Evolutionary conservation across 495 filamentous ascomycete genomes (phyloP), one percentile per base, ranked within the genome.

Genomic region (Cenococcum geophilum): DNA sequence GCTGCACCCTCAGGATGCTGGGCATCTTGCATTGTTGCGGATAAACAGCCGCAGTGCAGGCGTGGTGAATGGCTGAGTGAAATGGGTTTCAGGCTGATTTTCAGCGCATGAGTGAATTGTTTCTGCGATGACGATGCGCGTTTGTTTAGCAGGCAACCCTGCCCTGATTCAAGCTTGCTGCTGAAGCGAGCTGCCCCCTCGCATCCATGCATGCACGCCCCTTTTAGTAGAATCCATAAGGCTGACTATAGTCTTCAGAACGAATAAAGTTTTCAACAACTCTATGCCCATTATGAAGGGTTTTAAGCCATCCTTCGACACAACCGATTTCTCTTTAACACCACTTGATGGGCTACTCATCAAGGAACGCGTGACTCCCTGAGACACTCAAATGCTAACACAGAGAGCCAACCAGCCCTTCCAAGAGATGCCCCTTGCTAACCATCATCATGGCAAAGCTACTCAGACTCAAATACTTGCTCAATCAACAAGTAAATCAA

Each of bases 401-500:
- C 27, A 32, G 6, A 32, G 3, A 32, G n/a, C 27, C 27, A 32
- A 32, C 6, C 3, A 32, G 27, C 6, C 27, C n/a, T n/a, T 32
- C 27, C 2, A 2, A 32, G 27, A 32, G 27, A 32, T 32, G 27
- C 27, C 27, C 27, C 2, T 3, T 32, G 6, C 27, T 6, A 32
- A 3, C 27, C 6, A 32, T 32, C 27, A 32, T n/a, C 27, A 32
- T 32, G 6, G 27, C 27, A 32, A 6, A 32, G 27, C 27, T 6
- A 32, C 27, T 32, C 27, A 6, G 6, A 6, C 27, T 32, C 27
- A 32, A 6, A 32, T 32, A 3, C 27, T 32, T 32, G 27, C 27
- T 32, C 27, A 64, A 40, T 73, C 72, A 23, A 70, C 77, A 59
- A 87, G 68, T 60, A 98, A 69, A 79, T 97, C 89, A 59, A 97